phyloP scores from a whole-genome alignment of 805 yeast species.

The Starmerella sirachaensis region DNA sequence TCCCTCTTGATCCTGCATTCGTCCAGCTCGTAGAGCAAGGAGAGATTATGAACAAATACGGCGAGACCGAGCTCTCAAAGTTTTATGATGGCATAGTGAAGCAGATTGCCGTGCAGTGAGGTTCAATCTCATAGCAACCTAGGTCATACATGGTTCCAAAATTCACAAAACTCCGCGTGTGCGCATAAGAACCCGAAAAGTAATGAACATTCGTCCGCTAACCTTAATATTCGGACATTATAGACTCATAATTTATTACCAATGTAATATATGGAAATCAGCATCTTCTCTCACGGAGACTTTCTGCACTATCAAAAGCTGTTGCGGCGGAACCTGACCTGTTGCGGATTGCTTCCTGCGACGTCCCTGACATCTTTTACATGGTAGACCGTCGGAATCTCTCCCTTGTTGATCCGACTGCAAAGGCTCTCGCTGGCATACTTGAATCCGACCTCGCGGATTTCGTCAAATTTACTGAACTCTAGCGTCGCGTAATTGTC shows the following conservation, averaged over 20 bases:
- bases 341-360: too few species aligned
- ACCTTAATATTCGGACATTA: too few species aligned
- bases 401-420: slow-evolving; percentile 40
- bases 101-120: slow-evolving; percentile 21
- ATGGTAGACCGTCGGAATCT: slow-evolving; percentile 45
- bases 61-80: slow-evolving; percentile 30
- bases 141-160: not conserved
- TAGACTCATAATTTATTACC: too few species aligned
- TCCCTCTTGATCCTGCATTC: slow-evolving; percentile 90
- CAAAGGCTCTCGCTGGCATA: slow-evolving; percentile 54
- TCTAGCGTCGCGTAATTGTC: slow-evolving; percentile 86
- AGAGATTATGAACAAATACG: slow-evolving; percentile 27
- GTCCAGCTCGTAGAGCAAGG: slow-evolving; percentile 75
- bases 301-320: slow-evolving; percentile 13
- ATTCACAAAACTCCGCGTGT: too few species aligned
- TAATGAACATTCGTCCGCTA: too few species aligned
- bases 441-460: slow-evolving; percentile 63
- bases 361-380: too few species aligned
- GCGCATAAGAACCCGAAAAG: too few species aligned
- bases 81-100: slow-evolving; percentile 39
- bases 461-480: slow-evolving; percentile 83
- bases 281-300: too few species aligned
- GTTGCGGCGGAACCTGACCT: slow-evolving; percentile 14
- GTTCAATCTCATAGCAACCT: not conserved
- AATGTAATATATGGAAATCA: too few species aligned